Evolutionary conservation across 495 filamentous ascomycete genomes (phyloP).

Genomic region (Massariosphaeria phaeospora): DNA sequence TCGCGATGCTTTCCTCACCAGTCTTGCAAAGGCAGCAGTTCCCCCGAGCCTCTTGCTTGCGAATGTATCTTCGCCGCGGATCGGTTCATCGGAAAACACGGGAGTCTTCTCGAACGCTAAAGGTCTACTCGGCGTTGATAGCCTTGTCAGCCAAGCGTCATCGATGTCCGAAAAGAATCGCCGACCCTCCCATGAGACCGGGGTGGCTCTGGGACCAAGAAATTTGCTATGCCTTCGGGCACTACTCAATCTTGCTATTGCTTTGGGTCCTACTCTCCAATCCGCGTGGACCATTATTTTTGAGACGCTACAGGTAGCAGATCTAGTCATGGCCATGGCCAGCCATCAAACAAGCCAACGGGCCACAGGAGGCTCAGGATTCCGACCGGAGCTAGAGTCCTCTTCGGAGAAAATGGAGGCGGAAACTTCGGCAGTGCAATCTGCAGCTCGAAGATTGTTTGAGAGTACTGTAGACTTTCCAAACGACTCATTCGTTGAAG

Average conservation of each 20-base stretch:
- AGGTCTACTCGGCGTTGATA: constrained; percentile 62
- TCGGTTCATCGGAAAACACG: constrained; percentile 46
- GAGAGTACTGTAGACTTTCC: constrained; percentile 88
- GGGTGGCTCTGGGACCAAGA: constrained; percentile 65
- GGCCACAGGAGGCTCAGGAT: constrained; percentile 1
- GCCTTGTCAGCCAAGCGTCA: constrained; percentile 49
- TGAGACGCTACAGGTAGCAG: constrained; percentile 86
- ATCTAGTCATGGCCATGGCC: constrained; percentile 68
- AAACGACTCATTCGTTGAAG: constrained; percentile 69
- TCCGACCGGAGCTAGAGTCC: constrained; percentile 30
- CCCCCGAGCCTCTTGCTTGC: constrained; percentile 68
- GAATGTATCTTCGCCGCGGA: constrained; percentile 46
- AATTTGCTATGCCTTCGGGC: constrained; percentile 88
- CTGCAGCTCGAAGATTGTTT: constrained; percentile 78
- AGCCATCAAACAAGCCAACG: constrained; percentile 23
- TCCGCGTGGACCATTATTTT: constrained; percentile 84
- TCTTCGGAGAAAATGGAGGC: constrained; percentile 58
- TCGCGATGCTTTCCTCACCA: constrained; percentile 90
- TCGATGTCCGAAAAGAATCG: constrained; percentile 48
- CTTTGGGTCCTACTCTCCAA: constrained; percentile 80
- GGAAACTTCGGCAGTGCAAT: constrained; percentile 82
- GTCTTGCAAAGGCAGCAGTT: constrained; percentile 84
- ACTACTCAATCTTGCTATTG: constrained; percentile 89
- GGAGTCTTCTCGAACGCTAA: constrained; percentile 58
- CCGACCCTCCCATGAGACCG: constrained; percentile 50